phyloP scores from a whole-genome alignment of 2,329 filamentous ascomycete species.

The Hymenotorrendiella dingleyae region DNA sequence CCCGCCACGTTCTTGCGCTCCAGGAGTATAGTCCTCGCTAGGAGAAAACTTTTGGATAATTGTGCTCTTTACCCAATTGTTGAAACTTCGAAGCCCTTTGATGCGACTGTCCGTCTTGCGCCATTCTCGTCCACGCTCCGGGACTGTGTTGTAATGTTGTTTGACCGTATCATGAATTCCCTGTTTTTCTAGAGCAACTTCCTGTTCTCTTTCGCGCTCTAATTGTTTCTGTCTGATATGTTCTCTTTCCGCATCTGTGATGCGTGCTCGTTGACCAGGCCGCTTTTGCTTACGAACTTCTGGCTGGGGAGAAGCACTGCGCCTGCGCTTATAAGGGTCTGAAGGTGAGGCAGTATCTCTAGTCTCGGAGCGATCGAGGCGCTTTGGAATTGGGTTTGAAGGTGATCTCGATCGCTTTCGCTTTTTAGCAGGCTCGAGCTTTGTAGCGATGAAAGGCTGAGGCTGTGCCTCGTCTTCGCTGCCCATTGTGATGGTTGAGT shows the following conservation, averaged over 20 bases:
- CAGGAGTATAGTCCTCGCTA: slow-evolving; percentile 64
- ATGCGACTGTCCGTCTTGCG: slow-evolving; percentile 90
- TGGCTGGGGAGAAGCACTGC: slow-evolving; percentile 22
- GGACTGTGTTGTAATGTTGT: slow-evolving; percentile 93
- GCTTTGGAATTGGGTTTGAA: slow-evolving; percentile 23
- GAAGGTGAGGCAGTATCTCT: slow-evolving; percentile 25
- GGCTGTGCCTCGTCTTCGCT: slow-evolving; percentile 32
- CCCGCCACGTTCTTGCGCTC: slow-evolving; percentile 46
- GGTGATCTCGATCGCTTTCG: slow-evolving; percentile 36
- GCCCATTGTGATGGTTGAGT: slow-evolving; percentile 31
- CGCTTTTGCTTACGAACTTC: slow-evolving; percentile 61
- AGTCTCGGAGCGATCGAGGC: slow-evolving; percentile 18
- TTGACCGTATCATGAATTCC: slow-evolving; percentile 80
- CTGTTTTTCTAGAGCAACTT: slow-evolving; percentile 32
- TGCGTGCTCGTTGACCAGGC: slow-evolving; percentile 59
- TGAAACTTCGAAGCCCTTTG: slow-evolving; percentile 88
- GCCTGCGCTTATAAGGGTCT: slow-evolving; percentile 16
- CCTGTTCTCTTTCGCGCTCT: slow-evolving; percentile 48
- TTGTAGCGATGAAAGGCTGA: slow-evolving; percentile 38
- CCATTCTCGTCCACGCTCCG: slow-evolving; percentile 91
- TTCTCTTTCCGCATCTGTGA: slow-evolving; percentile 61
- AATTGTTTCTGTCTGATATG: slow-evolving; percentile 55
- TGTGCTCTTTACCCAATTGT: slow-evolving; percentile 98
- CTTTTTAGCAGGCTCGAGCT: slow-evolving; percentile 37
- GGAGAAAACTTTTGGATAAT: slow-evolving; percentile 95